phyloP scores from a whole-genome alignment of 2,329 filamentous ascomycete genomes.

The Reticulascus tulasneorum region DNA sequence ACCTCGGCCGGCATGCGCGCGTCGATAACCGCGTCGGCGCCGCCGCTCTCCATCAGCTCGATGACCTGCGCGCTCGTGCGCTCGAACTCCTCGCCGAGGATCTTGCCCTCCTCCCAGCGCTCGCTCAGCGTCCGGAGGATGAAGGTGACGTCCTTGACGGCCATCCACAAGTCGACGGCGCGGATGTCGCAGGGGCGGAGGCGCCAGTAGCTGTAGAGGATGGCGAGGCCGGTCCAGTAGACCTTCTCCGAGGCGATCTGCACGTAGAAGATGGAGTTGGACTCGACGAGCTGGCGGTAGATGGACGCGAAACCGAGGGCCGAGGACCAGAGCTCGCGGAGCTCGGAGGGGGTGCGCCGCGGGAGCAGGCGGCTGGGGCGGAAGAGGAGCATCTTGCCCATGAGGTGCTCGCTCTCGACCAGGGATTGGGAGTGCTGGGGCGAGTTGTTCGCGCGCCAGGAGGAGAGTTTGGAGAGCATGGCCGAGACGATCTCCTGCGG shows the following conservation, averaged over 20 bases:
- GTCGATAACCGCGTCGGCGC: neutral
- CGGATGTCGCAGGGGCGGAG: too few relatives aligned
- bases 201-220: constrained; percentile 19
- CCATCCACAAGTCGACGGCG: constrained; percentile 17
- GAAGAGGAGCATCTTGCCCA: constrained; percentile 18
- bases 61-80: constrained; percentile 11
- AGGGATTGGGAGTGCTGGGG: constrained; percentile 14
- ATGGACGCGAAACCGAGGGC: constrained; percentile 13
- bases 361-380: constrained; percentile 17
- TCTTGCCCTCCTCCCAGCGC: constrained; percentile 20
- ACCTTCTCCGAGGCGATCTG: constrained; percentile 20
- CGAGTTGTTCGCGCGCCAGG: constrained; percentile 13
- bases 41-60: constrained; percentile 8
- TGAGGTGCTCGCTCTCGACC: constrained; percentile 19
- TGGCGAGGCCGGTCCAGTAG: constrained; percentile 18
- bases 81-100: constrained; percentile 15
- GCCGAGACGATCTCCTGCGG: constrained; percentile 1
- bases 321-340: constrained; percentile 16
- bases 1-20: constrained; percentile 14
- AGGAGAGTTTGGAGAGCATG: constrained; percentile 6
- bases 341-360: constrained; percentile 8
- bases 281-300: constrained; percentile 18
- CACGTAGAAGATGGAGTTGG: constrained; percentile 20
- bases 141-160: constrained; percentile 17
- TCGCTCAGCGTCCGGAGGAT: constrained; percentile 18